Evolutionary conservation across 2,329 filamentous ascomycete species (phyloP).

Genomic region (Fusarium sp.): DNA sequence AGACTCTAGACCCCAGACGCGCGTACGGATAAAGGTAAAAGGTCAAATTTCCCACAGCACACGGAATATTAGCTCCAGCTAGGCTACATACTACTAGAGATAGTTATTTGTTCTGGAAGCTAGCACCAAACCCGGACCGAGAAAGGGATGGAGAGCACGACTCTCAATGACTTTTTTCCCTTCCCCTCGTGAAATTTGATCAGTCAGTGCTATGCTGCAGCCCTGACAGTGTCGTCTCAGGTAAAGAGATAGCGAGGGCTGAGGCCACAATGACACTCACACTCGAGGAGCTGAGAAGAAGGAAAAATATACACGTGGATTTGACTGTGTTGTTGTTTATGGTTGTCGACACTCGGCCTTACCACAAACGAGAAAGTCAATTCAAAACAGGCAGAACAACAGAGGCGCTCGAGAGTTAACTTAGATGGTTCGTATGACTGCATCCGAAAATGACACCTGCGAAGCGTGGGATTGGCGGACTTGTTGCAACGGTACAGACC

Average conservation of each 20-base stretch:
- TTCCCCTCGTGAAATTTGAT: background rate
- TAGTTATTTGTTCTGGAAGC: background rate
- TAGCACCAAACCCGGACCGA: slow-evolving; percentile 2
- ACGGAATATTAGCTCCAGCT: background rate
- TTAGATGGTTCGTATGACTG: slow-evolving; percentile 42
- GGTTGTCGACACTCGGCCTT: background rate
- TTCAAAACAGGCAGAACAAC: slow-evolving; percentile 25
- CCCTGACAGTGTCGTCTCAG: slow-evolving; percentile 23
- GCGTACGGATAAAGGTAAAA: background rate
- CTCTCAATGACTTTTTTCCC: background rate
- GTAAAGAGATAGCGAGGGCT: slow-evolving; percentile 14
- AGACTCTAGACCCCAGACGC: background rate
- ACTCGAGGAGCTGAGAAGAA: background rate
- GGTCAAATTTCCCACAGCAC: slow-evolving; percentile 1
- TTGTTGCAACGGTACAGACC: slow-evolving; percentile 21
- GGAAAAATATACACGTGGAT: background rate
- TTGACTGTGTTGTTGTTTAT: background rate
- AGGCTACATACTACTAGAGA: background rate
- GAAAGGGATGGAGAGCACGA: background rate
- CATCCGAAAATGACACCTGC: slow-evolving; percentile 34
- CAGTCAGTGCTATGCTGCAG: slow-evolving; percentile 12
- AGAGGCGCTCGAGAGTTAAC: slow-evolving; percentile 29
- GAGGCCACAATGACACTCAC: slow-evolving; percentile 17
- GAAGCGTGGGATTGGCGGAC: slow-evolving; percentile 40
- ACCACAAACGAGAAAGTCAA: slow-evolving; percentile 11